Base-by-base conservation (phyloP, 805 yeast species). In the Hanseniaspora hatyaiensis region DNA sequence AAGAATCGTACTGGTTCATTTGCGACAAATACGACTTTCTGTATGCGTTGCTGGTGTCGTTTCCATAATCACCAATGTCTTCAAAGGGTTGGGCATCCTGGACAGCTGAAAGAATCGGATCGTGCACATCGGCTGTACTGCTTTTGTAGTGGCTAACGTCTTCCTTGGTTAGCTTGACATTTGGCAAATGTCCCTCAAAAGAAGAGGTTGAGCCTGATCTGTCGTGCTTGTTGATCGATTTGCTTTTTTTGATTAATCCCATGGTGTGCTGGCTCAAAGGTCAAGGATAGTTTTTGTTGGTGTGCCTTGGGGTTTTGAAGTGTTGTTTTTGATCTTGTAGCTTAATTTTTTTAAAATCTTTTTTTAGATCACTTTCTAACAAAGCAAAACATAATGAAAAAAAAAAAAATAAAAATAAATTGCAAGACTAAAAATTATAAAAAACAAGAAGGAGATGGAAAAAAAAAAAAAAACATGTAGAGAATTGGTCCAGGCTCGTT, bases 11-110 rank as follows among this genome's bases (percentile, higher is more conserved):
- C 4, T 57, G 53, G 50, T 33, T 41, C 26, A 34, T 51, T 34
- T 20, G 52, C 42, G 47, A 51, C 32, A 61, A 57, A 44, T 61
- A 62, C 50, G 72, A 62, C 68, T 64, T 64, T 57, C 62, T 62
- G 38, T 45, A 45, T 11, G 40, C 49, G 22, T 36, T 36, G 58
- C 57, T 60, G 53, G 55, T 58, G 51, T 51, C 65, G 53, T 62
- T 66, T 29, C 59, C 59, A 29, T 37, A 26, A 49, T 63, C 66
- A 29, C 65, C 68, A 31, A 70, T 67, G 59, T 74, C 75, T 65
- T 92, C 95, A 61, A 85, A 92, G 8, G 98, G 98, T 68, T 92
- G 97, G 8, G 82, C 89, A 64, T 89, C 97, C 59, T 82, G 87
- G 39, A 92, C 94, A 3, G 98, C 98, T 31, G 81, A 73, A 52